phyloP scores from a whole-genome alignment of 768 basidiomycete genomes.

The Infundibulicybe gibba region DNA sequence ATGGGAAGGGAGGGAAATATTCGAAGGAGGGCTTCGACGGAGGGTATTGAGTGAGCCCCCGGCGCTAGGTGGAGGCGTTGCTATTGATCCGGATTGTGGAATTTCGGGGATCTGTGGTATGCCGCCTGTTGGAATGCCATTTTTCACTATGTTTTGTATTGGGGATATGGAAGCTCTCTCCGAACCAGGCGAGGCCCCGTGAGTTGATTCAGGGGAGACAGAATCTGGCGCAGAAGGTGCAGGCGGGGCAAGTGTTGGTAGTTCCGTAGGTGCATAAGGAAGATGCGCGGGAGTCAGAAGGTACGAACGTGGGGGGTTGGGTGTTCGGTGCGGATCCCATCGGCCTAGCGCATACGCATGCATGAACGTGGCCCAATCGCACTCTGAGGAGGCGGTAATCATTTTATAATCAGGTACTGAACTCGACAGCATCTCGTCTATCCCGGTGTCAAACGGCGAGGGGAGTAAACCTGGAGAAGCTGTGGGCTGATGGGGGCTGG shows the following conservation, averaged over 20 bases:
- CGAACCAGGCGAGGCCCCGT: too few relatives aligned
- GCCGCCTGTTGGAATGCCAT: too few relatives aligned
- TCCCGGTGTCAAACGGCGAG: conserved; percentile 12
- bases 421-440: conserved; percentile 2
- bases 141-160: too few relatives aligned
- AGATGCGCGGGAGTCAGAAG: conserved; percentile 1
- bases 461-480: conserved; percentile 12
- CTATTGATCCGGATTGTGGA: neutral
- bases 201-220: neutral
- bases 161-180: too few relatives aligned
- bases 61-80: neutral
- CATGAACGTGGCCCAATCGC: conserved; percentile 76
- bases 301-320: conserved; percentile 46
- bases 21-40: conserved; percentile 16
- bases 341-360: conserved; percentile 71
- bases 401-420: too few relatives aligned
- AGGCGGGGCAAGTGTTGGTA: neutral
- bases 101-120: neutral
- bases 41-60: neutral
- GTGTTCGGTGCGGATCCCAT: conserved; percentile 77
- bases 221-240: conserved; percentile 4
- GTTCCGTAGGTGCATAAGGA: conserved; percentile 1
- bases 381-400: conserved; percentile 14
- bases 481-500: too few relatives aligned
- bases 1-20: conserved; percentile 22